Evolutionary conservation across 2,329 filamentous ascomycete species (phyloP).

Genomic region (Harringtonia lauricola): DNA sequence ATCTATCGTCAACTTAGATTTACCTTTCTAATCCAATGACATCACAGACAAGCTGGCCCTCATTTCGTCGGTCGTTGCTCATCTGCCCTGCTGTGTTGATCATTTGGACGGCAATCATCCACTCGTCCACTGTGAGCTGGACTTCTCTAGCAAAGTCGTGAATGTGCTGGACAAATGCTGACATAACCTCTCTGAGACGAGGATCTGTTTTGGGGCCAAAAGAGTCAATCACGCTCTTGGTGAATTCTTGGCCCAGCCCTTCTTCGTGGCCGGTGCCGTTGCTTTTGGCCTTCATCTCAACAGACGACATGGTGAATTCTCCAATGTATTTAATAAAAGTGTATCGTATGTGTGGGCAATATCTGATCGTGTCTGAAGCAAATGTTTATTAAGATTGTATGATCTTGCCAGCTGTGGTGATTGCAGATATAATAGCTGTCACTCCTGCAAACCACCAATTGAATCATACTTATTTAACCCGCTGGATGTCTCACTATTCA

Average conservation of each 20-base stretch:
- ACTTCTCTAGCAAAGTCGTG: slow-evolving; percentile 60
- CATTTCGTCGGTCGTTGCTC: slow-evolving; percentile 46
- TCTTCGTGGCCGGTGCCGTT: slow-evolving; percentile 21
- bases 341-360: too few species aligned
- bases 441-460: too few species aligned
- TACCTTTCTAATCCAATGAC: slow-evolving; percentile 47
- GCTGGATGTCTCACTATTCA: too few species aligned
- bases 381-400: too few species aligned
- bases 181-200: slow-evolving; percentile 46
- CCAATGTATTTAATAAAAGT: neutral
- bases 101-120: slow-evolving; percentile 52
- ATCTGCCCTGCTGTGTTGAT: slow-evolving; percentile 50
- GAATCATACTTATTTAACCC: too few species aligned
- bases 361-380: too few species aligned
- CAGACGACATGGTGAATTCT: neutral
- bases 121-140: slow-evolving; percentile 55
- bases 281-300: slow-evolving; percentile 37
- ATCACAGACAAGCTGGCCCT: slow-evolving; percentile 52
- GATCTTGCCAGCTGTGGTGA: too few species aligned
- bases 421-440: too few species aligned
- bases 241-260: slow-evolving; percentile 35
- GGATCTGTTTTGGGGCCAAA: slow-evolving; percentile 52
- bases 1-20: too few species aligned
- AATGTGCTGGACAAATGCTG: slow-evolving; percentile 48
- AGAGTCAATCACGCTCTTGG: slow-evolving; percentile 49